Evolutionary conservation across 2,329 filamentous ascomycete species (phyloP), one percentile per base, ranked within the genome.

Genomic region (Ramularia endophylla): DNA sequence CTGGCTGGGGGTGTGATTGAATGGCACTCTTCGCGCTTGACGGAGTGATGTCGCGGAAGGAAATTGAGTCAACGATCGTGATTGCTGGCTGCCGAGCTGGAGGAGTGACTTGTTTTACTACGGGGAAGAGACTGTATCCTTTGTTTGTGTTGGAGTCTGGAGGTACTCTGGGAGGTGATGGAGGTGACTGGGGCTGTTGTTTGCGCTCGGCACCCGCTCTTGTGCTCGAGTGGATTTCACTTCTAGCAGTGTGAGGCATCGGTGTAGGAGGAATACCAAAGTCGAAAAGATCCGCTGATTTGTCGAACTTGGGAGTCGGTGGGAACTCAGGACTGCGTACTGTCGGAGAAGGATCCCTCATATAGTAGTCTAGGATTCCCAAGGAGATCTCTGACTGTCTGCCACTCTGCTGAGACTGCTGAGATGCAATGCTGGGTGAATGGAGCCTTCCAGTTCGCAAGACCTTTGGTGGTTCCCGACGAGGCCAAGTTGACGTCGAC

Each of bases 311-410:
- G 1, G 50, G 51, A 18, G 50, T 48, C 3, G 47, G 48, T 16
- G 43, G 47, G 7, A 51, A 25, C 1, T 40, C 44, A 5, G 55
- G 54, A 38, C 52, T 58, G 13, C 43, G 29, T 30, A 51, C 22
- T 15, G 46, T 40, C 2, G 54, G 50, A 4, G 50, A 50, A n/a
- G 41, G 42, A 15, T 53, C 53, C 15, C 48, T 37, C 5, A 53
- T 53, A 36, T 60, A 60, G 36, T 55, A 60, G 36, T 61, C 58
- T 13, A 60, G 18, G n/a, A 60, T 54, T 5, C 57, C 57, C 12
- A 57, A 49, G 3, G 57, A 60, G 27, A 57, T 51, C 36, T 59
- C 56, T 2, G 57, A 60, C 27, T 53, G 53, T 22, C 47, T 38
- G 5, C 50, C 41, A 27, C 47, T 52, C 18, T 46, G 38, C 6